Conservation (phyloP, 257 asterid species). For the Datura wrightii region DNA sequence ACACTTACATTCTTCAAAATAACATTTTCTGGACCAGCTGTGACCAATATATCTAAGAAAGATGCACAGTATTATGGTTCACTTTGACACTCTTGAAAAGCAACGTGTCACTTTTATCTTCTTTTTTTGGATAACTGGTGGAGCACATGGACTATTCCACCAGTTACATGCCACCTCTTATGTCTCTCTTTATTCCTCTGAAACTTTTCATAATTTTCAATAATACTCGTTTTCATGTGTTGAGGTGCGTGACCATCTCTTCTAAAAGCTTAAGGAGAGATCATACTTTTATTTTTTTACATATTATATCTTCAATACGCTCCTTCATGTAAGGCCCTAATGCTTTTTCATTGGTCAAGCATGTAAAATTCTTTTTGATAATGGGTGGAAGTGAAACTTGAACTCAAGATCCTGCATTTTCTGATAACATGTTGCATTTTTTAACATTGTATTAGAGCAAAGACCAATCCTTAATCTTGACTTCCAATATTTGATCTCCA, state of each 20-base stretch:
- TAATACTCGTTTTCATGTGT: background rate
- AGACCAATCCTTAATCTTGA: background rate
- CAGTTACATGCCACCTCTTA: constrained; percentile 2
- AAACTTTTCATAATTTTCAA: background rate
- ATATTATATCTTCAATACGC: background rate
- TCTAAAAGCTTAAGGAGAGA: constrained; percentile 9
- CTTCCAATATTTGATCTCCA: background rate
- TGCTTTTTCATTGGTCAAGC: background rate
- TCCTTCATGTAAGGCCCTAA: background rate
- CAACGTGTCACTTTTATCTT: background rate
- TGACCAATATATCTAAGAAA: background rate
- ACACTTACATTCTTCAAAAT: background rate
- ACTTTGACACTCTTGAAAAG: background rate
- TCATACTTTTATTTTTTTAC: background rate
- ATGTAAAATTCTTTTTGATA: background rate
- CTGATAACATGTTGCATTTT: background rate
- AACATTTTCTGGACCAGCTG: constrained; percentile 1
- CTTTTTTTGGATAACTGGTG: background rate
- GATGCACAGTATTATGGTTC: background rate
- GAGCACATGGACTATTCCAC: background rate
- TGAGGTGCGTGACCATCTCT: background rate
- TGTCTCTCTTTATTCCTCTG: background rate
- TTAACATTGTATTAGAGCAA: background rate
- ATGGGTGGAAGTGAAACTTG: background rate
- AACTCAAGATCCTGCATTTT: background rate